A percentile compares a stretch with the other conserved stretches of the same genome.
These are phyloP conservation scores for Fusarium anguioides DNA, from an alignment of 2,329 filamentous ascomycete species.

Conservation along the genomic window DNA sequence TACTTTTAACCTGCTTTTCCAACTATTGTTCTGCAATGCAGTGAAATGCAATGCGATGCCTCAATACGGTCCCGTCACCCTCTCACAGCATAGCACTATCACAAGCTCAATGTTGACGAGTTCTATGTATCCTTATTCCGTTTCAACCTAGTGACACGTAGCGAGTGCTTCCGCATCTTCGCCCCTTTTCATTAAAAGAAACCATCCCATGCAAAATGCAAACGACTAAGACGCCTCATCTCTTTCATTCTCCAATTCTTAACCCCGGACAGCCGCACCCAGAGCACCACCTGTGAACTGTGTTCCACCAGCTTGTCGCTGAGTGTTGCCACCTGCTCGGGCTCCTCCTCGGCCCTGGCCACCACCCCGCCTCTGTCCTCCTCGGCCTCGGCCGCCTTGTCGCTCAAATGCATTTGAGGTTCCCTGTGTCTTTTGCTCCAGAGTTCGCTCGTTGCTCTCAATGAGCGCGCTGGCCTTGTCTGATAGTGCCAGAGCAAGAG, in stretches of 20 bases:
- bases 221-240: slow-evolving; percentile 50
- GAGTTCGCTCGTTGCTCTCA: slow-evolving; percentile 95
- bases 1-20: slow-evolving; percentile 18
- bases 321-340: slow-evolving; percentile 66
- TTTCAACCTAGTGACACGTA: slow-evolving; percentile 50
- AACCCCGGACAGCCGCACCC: slow-evolving; percentile 74
- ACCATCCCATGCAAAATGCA: slow-evolving; percentile 52
- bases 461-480: slow-evolving; percentile 97
- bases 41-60: too few species aligned
- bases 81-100: slow-evolving; percentile 31
- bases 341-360: slow-evolving; percentile 72
- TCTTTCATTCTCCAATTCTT: slow-evolving; percentile 47
- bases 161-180: slow-evolving; percentile 50
- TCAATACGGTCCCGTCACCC: slow-evolving; percentile 12
- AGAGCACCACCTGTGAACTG: slow-evolving; percentile 86
- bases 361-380: slow-evolving; percentile 71
- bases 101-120: slow-evolving; percentile 37
- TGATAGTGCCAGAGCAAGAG: slow-evolving; percentile 89
- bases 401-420: slow-evolving; percentile 95
- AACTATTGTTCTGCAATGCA: neutral
- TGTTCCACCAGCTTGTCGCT: slow-evolving; percentile 76
- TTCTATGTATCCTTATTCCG: slow-evolving; percentile 49
- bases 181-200: slow-evolving; percentile 51
- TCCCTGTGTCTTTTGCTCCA: slow-evolving; percentile 96
- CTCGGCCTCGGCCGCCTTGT: slow-evolving; percentile 82